A percentile compares a stretch with the other conserved stretches of the same genome.
phyloP scores from a whole-genome alignment of 345 rosid species.

The Salix suchowensis region DNA sequence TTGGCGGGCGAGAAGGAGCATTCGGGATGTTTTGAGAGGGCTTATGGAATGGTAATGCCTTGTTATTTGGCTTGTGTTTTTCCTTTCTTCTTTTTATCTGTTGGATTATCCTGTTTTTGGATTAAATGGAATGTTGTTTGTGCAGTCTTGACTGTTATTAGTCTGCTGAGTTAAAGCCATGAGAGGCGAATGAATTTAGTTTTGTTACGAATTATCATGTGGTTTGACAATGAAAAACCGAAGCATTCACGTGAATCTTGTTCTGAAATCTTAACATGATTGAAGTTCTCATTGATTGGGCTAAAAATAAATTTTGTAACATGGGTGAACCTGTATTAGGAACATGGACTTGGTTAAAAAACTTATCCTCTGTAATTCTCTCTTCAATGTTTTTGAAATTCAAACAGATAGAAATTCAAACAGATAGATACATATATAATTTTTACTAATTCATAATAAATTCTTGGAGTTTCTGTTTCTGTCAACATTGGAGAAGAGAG shows the following conservation, averaged over 20 bases:
- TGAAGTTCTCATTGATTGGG: neutral
- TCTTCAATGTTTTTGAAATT: neutral
- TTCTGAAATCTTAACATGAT: neutral
- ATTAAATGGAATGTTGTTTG: neutral
- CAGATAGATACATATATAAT: neutral
- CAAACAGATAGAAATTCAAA: neutral
- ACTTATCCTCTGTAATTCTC: neutral
- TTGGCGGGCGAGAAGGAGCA: slow-evolving; percentile 30
- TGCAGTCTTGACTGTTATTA: neutral
- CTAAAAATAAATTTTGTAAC: neutral
- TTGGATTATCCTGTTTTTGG: neutral
- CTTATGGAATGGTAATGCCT: slow-evolving; percentile 42
- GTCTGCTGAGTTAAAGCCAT: neutral
- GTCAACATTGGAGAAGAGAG: neutral
- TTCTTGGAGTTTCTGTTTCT: neutral
- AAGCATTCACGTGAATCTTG: neutral
- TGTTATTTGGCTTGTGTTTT: neutral
- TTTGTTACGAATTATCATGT: neutral
- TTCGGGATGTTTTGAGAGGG: slow-evolving; percentile 24
- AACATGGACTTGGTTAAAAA: neutral
- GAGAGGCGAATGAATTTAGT: neutral
- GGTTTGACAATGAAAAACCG: too few species aligned
- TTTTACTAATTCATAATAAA: neutral
- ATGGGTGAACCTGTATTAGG: neutral
- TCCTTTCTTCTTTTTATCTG: neutral